Percentiles rank a stretch among this genome's conserved stretches.
These are phyloP conservation scores for Monilinia fructicola DNA, from an alignment of 2,329 filamentous ascomycete species.

Conservation along the genomic window DNA sequence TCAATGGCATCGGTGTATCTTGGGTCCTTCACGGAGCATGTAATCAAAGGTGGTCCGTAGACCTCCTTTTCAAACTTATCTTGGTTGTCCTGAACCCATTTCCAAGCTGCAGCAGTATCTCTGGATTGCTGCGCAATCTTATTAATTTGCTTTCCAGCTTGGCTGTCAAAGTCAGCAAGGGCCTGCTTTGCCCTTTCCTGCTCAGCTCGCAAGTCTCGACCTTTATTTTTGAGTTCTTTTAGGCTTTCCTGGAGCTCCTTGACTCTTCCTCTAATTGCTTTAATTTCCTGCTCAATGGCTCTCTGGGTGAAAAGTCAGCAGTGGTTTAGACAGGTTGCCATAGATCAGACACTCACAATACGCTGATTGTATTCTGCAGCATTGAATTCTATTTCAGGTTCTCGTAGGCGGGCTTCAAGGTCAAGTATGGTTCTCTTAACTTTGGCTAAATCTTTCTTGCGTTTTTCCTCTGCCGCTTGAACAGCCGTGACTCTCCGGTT, in stretches of 20 bases:
- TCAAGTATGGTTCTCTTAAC: slow-evolving; percentile 59
- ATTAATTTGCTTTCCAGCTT: slow-evolving; percentile 69
- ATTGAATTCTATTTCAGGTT: slow-evolving; percentile 67
- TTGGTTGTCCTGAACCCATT: slow-evolving; percentile 76
- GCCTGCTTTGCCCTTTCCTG: slow-evolving; percentile 47
- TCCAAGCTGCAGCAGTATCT: slow-evolving; percentile 71
- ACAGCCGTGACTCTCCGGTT: slow-evolving; percentile 51
- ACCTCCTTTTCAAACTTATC: slow-evolving; percentile 59
- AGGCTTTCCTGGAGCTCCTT: slow-evolving; percentile 35
- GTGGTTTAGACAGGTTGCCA: background rate
- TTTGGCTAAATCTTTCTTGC: slow-evolving; percentile 52
- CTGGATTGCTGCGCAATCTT: slow-evolving; percentile 60
- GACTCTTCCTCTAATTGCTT: slow-evolving; percentile 50
- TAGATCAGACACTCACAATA: slow-evolving; percentile 56
- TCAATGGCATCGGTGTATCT: slow-evolving; percentile 60
- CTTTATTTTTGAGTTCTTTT: slow-evolving; percentile 36
- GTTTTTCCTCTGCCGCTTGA: slow-evolving; percentile 47
- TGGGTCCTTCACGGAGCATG: slow-evolving; percentile 62
- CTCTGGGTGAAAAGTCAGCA: slow-evolving; percentile 43
- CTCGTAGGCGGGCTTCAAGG: slow-evolving; percentile 62
- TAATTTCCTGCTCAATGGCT: slow-evolving; percentile 56
- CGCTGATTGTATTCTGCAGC: slow-evolving; percentile 67
- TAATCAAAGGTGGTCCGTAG: slow-evolving; percentile 64
- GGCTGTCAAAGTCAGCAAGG: slow-evolving; percentile 64
- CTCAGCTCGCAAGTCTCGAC: slow-evolving; percentile 45